A percentile compares a stretch with the other conserved stretches of the same genome.
phyloP scores from a whole-genome alignment of 2,329 filamentous ascomycete species.

The Aspergillus sp. region DNA sequence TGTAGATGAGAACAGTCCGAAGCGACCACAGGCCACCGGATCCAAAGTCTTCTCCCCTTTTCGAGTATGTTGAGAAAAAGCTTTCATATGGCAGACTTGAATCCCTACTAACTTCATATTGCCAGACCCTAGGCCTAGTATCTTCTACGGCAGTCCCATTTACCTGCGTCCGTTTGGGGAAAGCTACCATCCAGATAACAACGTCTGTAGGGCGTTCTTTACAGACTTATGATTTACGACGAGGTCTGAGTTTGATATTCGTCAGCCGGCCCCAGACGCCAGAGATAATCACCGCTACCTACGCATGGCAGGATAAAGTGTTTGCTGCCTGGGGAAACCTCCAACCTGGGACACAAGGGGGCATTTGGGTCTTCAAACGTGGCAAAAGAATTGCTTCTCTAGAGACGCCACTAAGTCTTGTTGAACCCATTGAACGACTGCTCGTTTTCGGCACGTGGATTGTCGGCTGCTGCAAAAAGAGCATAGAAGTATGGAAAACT shows the following conservation, averaged over 20 bases:
- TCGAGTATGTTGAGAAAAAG: constrained; percentile 57
- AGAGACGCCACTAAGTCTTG: constrained; percentile 56
- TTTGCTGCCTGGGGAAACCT: constrained; percentile 82
- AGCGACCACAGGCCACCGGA: constrained; percentile 42
- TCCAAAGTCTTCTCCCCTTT: constrained; percentile 92
- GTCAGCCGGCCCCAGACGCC: constrained; percentile 88
- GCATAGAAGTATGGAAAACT: constrained; percentile 86
- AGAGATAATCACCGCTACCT: constrained; percentile 75
- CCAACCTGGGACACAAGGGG: constrained; percentile 42
- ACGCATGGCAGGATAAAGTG: constrained; percentile 80
- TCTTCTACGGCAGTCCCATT: constrained; percentile 89
- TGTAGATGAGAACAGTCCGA: constrained; percentile 34
- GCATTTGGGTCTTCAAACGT: constrained; percentile 87
- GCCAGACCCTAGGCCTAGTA: constrained; percentile 83
- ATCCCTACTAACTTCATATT: constrained; percentile 4
- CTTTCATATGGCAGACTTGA: not conserved
- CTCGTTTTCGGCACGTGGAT: constrained; percentile 89
- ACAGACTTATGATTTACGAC: constrained; percentile 91
- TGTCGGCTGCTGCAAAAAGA: constrained; percentile 68
- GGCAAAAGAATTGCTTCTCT: constrained; percentile 80
- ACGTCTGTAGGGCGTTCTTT: constrained; percentile 86
- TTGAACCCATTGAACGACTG: constrained; percentile 71
- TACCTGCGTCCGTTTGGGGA: constrained; percentile 80
- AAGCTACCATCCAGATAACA: constrained; percentile 94
- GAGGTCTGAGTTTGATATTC: constrained; percentile 87